Evolutionary conservation across 2,329 filamentous ascomycete genomes (phyloP).

Genomic region (Coniochaeta hoffmannii): DNA sequence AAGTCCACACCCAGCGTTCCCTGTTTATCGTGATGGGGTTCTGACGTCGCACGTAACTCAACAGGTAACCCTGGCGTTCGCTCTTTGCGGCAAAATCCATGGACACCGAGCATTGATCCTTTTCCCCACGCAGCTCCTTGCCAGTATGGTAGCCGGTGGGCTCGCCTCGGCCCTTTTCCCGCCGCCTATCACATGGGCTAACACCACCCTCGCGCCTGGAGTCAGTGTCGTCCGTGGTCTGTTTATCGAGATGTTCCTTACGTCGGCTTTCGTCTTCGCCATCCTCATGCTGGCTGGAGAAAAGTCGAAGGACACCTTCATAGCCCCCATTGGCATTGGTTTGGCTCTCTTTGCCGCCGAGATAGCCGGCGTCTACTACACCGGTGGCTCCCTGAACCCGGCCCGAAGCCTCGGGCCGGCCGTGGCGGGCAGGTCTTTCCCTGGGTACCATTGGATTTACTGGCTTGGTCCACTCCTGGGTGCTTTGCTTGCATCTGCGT

Average conservation of each 20-base stretch:
- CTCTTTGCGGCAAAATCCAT: conserved; percentile 47
- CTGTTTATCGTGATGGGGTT: too few relatives aligned
- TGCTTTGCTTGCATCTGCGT: neutral
- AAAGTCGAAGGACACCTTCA: conserved; percentile 64
- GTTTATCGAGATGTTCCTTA: conserved; percentile 62
- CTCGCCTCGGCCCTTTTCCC: conserved; percentile 52
- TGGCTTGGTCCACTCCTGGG: neutral
- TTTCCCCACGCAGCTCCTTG: conserved; percentile 50
- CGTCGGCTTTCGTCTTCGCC: conserved; percentile 54
- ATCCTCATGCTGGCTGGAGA: conserved; percentile 65
- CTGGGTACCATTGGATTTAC: conserved; percentile 8
- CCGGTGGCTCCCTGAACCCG: conserved; percentile 37
- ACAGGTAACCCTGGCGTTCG: conserved; percentile 49
- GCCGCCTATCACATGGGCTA: conserved; percentile 41
- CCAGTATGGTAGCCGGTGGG: conserved; percentile 50
- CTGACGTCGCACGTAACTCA: neutral
- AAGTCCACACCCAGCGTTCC: conserved; percentile 13
- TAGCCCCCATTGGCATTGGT: conserved; percentile 67
- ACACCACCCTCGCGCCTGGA: conserved; percentile 45
- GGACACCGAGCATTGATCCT: conserved; percentile 43
- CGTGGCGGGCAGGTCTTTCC: conserved; percentile 33
- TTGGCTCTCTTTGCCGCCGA: conserved; percentile 50
- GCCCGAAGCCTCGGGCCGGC: conserved; percentile 40
- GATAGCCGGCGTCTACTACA: conserved; percentile 2
- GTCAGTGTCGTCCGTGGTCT: conserved; percentile 49